Conservation (phyloP, 2,329 filamentous ascomycete genomes). For the Aspergillus aculeatinus region DNA sequence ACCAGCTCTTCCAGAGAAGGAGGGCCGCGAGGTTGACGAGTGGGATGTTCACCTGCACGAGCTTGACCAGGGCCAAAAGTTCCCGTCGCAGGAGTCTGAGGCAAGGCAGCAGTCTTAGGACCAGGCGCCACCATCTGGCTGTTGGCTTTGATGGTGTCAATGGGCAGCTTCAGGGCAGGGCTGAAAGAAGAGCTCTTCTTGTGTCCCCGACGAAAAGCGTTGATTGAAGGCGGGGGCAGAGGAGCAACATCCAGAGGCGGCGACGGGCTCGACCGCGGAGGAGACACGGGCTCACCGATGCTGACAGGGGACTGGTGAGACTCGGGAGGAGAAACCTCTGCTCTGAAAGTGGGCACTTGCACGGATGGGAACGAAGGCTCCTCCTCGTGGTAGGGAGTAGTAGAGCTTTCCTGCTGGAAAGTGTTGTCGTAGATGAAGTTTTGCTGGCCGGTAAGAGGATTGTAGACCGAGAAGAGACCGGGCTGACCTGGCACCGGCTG, state of each 20-base stretch:
- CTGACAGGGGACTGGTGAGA: constrained; percentile 55
- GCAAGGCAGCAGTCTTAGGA: constrained; percentile 77
- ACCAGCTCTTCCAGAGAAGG: constrained; percentile 88
- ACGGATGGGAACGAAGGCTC: constrained; percentile 51
- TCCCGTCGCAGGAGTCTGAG: constrained; percentile 75
- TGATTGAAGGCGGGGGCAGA: constrained; percentile 82
- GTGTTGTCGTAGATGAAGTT: constrained; percentile 74
- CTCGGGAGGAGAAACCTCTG: constrained; percentile 75
- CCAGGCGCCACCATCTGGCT: constrained; percentile 56
- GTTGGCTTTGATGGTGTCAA: constrained; percentile 53
- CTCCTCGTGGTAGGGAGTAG: constrained; percentile 33
- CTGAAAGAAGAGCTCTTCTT: constrained; percentile 81
- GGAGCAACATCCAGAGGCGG: constrained; percentile 69
- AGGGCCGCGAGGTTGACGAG: constrained; percentile 88
- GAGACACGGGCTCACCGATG: constrained; percentile 66
- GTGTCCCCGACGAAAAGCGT: constrained; percentile 89
- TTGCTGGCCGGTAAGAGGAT: constrained; percentile 81
- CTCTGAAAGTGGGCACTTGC: constrained; percentile 64
- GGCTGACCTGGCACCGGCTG: constrained; percentile 66
- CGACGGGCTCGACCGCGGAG: constrained; percentile 61
- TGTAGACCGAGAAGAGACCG: constrained; percentile 79
- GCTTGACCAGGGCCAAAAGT: constrained; percentile 90
- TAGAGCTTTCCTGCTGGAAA: constrained; percentile 48
- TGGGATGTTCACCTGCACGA: constrained; percentile 89
- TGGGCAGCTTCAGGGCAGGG: constrained; percentile 47